Percentiles rank a stretch among this genome's conserved stretches.
Conservation (phyloP, 768 basidiomycete genomes). For the Mycena belliarum region DNA sequence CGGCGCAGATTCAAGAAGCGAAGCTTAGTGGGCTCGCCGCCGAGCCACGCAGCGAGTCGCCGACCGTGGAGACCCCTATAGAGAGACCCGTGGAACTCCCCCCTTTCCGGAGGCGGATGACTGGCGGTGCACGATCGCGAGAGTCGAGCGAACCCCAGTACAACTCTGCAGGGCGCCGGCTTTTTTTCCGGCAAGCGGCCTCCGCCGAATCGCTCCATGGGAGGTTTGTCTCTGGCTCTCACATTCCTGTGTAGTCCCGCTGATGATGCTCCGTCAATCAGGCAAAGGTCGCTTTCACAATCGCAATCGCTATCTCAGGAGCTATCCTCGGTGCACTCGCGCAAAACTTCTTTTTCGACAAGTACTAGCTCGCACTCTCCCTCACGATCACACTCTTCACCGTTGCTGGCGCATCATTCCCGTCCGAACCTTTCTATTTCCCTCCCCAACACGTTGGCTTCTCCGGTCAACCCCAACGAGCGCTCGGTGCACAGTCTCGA, state of each 20-base stretch:
- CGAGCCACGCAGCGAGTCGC: constrained; percentile 39
- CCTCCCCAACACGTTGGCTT: constrained; percentile 40
- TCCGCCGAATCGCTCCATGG: constrained; percentile 86
- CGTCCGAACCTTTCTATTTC: constrained; percentile 65
- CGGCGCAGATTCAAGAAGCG: constrained; percentile 86
- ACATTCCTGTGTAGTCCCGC: constrained; percentile 4
- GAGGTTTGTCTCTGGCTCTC: constrained; percentile 52
- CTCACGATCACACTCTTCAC: constrained; percentile 55
- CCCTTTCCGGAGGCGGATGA: constrained; percentile 53
- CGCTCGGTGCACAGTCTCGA: constrained; percentile 85
- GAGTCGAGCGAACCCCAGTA: constrained; percentile 51
- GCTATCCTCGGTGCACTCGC: constrained; percentile 84
- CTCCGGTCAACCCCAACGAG: constrained; percentile 43
- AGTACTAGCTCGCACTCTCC: constrained; percentile 58
- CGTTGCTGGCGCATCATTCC: constrained; percentile 31
- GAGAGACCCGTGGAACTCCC: constrained; percentile 45
- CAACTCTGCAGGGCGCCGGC: constrained; percentile 58
- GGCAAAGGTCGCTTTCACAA: constrained; percentile 81
- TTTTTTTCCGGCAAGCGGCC: constrained; percentile 88
- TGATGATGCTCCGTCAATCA: constrained; percentile 22
- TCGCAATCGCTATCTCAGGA: constrained; percentile 98
- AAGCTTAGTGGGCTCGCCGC: constrained; percentile 59
- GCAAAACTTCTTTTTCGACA: constrained; percentile 79
- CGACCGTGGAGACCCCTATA: constrained; percentile 29
- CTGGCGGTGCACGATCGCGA: constrained; percentile 44